These are phyloP conservation scores for Dothideomycetes sp. DNA, from an alignment of 2,329 filamentous ascomycete genomes.

Conservation along the genomic window DNA sequence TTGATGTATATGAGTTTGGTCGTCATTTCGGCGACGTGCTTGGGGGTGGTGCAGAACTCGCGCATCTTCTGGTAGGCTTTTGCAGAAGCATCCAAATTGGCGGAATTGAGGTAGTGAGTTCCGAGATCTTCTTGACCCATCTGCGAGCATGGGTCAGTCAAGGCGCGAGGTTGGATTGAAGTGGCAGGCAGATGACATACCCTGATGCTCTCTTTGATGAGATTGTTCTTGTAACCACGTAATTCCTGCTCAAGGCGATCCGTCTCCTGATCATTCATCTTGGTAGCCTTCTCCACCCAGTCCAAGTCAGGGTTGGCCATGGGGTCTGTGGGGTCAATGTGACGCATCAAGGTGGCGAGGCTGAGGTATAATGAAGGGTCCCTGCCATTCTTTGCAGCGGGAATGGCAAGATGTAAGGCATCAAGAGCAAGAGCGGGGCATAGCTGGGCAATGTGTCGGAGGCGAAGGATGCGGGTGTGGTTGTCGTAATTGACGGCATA, in stretches of 20 bases:
- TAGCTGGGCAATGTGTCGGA: conserved; percentile 68
- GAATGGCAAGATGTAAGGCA: conserved; percentile 66
- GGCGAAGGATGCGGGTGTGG: conserved; percentile 67
- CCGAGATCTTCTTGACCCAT: conserved; percentile 94
- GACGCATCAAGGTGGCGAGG: conserved; percentile 53
- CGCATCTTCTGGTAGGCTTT: conserved; percentile 82
- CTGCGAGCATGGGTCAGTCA: conserved; percentile 31
- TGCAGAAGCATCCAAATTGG: conserved; percentile 55
- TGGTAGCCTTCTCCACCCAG: conserved; percentile 65
- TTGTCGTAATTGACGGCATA: conserved; percentile 86
- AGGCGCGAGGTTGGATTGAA: conserved; percentile 2
- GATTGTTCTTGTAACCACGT: conserved; percentile 88
- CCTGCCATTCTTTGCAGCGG: conserved; percentile 63
- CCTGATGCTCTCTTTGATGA: conserved; percentile 93
- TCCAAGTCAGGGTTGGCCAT: conserved; percentile 55
- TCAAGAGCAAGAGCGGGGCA: conserved; percentile 69
- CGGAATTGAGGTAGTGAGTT: conserved; percentile 63
- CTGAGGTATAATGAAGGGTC: conserved; percentile 64
- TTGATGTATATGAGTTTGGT: conserved; percentile 67
- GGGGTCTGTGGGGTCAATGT: conserved; percentile 54
- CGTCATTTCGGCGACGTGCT: conserved; percentile 74
- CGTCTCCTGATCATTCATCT: conserved; percentile 57
- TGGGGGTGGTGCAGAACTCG: conserved; percentile 72
- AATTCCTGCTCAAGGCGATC: conserved; percentile 73
- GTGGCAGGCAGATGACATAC: conserved; percentile 36